Base-by-base conservation (phyloP, 2,329 filamentous ascomycete genomes). In the Fusarium camptoceras region DNA sequence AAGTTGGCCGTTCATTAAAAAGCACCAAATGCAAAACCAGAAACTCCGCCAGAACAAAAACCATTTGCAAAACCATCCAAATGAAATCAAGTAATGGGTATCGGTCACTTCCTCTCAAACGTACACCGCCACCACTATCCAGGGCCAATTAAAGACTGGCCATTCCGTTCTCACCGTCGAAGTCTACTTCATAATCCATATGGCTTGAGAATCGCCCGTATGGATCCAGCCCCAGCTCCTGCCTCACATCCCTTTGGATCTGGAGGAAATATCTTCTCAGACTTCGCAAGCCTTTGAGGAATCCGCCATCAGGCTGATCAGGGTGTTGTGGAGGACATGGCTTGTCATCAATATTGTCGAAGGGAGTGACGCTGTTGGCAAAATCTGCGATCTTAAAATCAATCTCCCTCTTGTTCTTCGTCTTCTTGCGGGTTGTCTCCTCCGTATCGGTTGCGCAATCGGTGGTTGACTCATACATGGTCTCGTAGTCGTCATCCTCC, bases 371-470 rank as follows among this genome's bases (percentile, higher is more conserved):
- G 76, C 95, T 98, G 78, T 99, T 99, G 69, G 96, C 96, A 82
- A 99, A 99, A 80, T 99, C 96, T 60, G 97, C 95, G 79, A 99
- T 97, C 81, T 98, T 98, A 82, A 99, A 90, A 79, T 97, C 93
- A 76, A 97, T 94, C 71, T 90, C 86, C 48, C 84, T 83, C 64
- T 83, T 84, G 66, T 84, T 87, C 76, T 77, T 86, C 75, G 80
- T 83, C 73, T 68, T 83, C 77, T 69, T 82, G 76, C 78, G 86
- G 53, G 78, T 75, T n/a, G 76, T 75, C 55, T 89, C 87, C 72
- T 89, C 87, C 3, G 85, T 85, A 69, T 89, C 87, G 0, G 87
- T 89, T 6, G 84, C 83, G 30, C 83, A 83, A 71, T 89, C 87
- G 0, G 87, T 89, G 4, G 86, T 86, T 4, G 87, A 89, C 59